phyloP scores from a whole-genome alignment of 176 grass and related monocot genomes.

The Musa troglodytarum region DNA sequence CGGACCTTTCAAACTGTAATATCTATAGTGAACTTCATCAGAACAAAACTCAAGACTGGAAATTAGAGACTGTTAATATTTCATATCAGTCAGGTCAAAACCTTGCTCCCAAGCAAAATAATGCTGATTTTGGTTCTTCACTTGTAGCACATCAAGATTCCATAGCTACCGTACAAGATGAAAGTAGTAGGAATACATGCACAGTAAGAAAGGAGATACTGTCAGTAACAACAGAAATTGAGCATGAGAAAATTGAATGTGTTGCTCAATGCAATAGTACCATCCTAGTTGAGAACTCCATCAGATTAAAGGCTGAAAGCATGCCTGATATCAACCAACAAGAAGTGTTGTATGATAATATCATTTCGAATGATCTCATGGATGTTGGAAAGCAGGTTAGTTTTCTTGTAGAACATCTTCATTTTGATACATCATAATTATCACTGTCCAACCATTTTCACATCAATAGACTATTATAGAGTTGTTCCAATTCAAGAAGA shows the following conservation, averaged over 20 bases:
- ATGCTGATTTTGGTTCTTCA: background rate
- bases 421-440: background rate
- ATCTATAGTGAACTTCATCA: background rate
- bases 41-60: conserved; percentile 6
- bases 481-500: background rate
- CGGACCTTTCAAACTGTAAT: background rate
- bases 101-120: background rate
- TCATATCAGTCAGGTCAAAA: conserved; percentile 1
- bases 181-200: background rate
- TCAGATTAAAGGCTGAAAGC: background rate
- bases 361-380: conserved; percentile 10
- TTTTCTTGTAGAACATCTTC: background rate
- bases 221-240: conserved; percentile 4
- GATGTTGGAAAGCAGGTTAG: conserved; percentile 7
- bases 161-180: background rate
- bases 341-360: background rate
- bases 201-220: conserved; percentile 3
- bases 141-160: background rate
- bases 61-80: background rate
- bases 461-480: background rate
- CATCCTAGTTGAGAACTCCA: background rate
- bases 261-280: background rate
- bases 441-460: background rate
- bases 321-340: background rate
- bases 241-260: background rate